Percentiles rank a stretch among this genome's conserved stretches.
phyloP scores from a whole-genome alignment of 2,329 filamentous ascomycete genomes.

The Kalmusia sp. region DNA sequence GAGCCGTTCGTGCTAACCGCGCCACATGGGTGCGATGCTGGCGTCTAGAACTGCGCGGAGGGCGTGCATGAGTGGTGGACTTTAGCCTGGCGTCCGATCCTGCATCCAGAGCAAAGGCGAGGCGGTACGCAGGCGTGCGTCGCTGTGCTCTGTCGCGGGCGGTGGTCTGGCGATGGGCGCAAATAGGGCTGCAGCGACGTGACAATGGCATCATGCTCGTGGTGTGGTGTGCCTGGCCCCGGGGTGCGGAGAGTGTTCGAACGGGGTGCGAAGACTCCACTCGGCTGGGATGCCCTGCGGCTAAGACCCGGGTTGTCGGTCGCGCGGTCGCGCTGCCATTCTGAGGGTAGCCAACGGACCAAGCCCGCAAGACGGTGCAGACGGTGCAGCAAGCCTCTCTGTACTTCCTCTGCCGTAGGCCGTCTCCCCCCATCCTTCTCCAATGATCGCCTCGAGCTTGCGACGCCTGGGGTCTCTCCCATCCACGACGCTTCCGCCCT shows the following conservation, averaged over 20 bases:
- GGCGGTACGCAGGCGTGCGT: background rate
- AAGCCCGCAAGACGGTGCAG: too few relatives aligned
- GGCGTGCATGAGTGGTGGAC: slow-evolving; percentile 22
- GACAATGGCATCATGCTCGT: slow-evolving; percentile 14
- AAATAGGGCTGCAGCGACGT: background rate
- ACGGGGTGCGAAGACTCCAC: background rate
- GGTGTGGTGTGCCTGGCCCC: slow-evolving; percentile 17
- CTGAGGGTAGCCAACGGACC: slow-evolving; percentile 14
- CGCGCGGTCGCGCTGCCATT: too few relatives aligned
- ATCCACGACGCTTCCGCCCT: background rate
- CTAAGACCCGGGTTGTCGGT: too few relatives aligned
- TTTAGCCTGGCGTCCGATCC: slow-evolving; percentile 14
- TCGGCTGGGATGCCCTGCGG: too few relatives aligned
- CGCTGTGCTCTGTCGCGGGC: background rate
- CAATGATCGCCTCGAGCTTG: background rate
- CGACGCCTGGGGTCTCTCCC: background rate
- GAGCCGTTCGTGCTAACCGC: slow-evolving; percentile 13
- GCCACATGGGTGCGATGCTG: slow-evolving; percentile 18
- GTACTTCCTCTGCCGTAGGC: background rate
- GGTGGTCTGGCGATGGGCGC: too few relatives aligned
- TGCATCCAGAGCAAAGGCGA: background rate
- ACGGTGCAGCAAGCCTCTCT: too few relatives aligned
- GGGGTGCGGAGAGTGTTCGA: slow-evolving; percentile 11
- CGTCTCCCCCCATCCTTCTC: slow-evolving; percentile 7
- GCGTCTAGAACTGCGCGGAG: slow-evolving; percentile 16